phyloP scores from a whole-genome alignment of 1,284 basidiomycete genomes.

The Puccinia brachypodii region DNA sequence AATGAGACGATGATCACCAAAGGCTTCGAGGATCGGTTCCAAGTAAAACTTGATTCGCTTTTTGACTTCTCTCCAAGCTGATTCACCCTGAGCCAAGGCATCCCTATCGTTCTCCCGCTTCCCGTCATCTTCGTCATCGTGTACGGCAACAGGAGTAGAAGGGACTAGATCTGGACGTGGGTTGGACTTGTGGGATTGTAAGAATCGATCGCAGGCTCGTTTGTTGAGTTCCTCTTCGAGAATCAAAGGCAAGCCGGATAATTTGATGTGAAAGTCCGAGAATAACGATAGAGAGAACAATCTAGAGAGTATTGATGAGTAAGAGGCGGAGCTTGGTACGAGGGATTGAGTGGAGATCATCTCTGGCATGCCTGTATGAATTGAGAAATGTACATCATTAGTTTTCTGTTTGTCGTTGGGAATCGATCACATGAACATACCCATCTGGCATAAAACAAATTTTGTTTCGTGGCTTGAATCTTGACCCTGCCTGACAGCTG shows the following conservation, averaged over 20 bases:
- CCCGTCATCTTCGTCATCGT: not conserved
- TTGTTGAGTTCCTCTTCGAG: slow-evolving; percentile 22
- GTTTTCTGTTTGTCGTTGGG: not conserved
- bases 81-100: slow-evolving; percentile 15
- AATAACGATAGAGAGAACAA: slow-evolving; percentile 44
- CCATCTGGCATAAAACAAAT: slow-evolving; percentile 45
- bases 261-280: slow-evolving; percentile 40
- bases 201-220: slow-evolving; percentile 11
- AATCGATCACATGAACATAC: not conserved
- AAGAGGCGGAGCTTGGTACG: slow-evolving; percentile 35
- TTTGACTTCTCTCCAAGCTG: slow-evolving; percentile 44
- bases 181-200: slow-evolving; percentile 9
- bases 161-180: not conserved
- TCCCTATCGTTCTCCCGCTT: not conserved
- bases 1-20: slow-evolving; percentile 46
- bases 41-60: slow-evolving; percentile 46
- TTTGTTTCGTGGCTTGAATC: slow-evolving; percentile 21
- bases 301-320: slow-evolving; percentile 38
- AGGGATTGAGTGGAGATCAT: slow-evolving; percentile 34
- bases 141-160: not conserved
- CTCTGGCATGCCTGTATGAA: slow-evolving; percentile 31
- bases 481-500: slow-evolving; percentile 34
- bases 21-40: slow-evolving; percentile 47
- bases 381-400: not conserved
- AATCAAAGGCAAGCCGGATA: slow-evolving; percentile 32